Base-by-base conservation (phyloP, 2,329 filamentous ascomycete species). In the Fusarium torulosum region DNA sequence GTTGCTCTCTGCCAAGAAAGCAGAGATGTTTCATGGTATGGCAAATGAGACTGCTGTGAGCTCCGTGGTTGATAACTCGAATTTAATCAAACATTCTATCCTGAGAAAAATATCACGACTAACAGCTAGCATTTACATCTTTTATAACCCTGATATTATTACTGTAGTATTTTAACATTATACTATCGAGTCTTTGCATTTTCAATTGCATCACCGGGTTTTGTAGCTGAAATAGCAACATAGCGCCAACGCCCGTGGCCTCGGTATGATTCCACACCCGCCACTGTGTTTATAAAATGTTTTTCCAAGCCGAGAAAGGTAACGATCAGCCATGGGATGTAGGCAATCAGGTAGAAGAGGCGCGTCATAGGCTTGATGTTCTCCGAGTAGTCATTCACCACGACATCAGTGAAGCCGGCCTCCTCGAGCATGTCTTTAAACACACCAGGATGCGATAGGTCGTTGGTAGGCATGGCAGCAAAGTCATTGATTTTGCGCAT, bases 351-450 rank as follows among this genome's bases (percentile, higher is more conserved):
- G 11, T 55, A 85, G 70, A 86, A 85, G 2, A 85, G 65, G 13
- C 81, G 72, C 51, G 79, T 75, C 80, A 85, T 83, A 10, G 84
- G 84, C 50, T 73, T 71, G 53, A 86, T 80, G 62, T 85, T 79
- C 8, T 79, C 72, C 9, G 83, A 81, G 50, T 79, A 78, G 69
- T 86, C 82, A 14, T 73, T 69, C 2, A 83, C 77, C 3, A 71
- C 60, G 4, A 85, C 75, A 67, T 85, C 75, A n/a, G 72, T 74
- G 51, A 85, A 84, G 0, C 82, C 82, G 6, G 77, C 79, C 2
- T 81, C 76, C 69, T 79, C 75, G 9, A 85, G 71, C 74, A 83
- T 78, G 11, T 72, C 42, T 61, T 77, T 68, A 40, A 83, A 80
- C n/a, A 76, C 73, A 10, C 82, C 82, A 11, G 76, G 68, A 9